Evolutionary conservation across 2,329 filamentous ascomycete genomes (phyloP), one percentile per base, ranked within the genome.

Genomic region (Harringtonia lauricola): DNA sequence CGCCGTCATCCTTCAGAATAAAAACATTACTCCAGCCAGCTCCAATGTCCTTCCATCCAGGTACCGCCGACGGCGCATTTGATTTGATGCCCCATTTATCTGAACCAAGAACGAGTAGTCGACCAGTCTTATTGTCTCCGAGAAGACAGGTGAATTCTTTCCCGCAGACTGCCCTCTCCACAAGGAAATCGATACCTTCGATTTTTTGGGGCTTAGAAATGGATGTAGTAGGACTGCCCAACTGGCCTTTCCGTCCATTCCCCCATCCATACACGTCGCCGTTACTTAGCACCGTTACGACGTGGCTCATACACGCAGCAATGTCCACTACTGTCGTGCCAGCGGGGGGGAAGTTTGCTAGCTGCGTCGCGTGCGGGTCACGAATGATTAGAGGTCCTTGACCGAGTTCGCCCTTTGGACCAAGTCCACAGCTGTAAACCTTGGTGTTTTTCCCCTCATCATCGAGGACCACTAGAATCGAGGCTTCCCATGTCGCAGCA

Each of bases 241-340:
- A 64, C 59, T 98, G 90, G 0, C 86, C 86, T 57, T 95, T 92
- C 21, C 87, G 75, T 14, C 84, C 82, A 54, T 79, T 86, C 0
- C 92, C 92, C 90, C 90, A 96, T 3, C 87, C 89, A 58, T 84
- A 94, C 2, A 81, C 80, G 15, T 83, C 72, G 1, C 89, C 90
- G 56, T 83, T 82, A 36, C 73, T 74, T 4, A 94, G 63, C 1
- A 95, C 74, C 2, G 68, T 77, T 15, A 94, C 74, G 0, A 79
- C 78, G 57, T 98, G 92, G 19, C 78, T 79, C 68, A 94, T 83
- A 28, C 84, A 79, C 12, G 85, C 83, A 2, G 81, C 68, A 22
- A 95, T 57, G 46, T 82, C 74, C 1, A 75, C 61, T 4, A 94
- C 59, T n/a, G 67, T 61, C 0, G 71, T 71, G 0, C 64, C 74